A percentile compares a stretch with the other conserved stretches of the same genome.
phyloP scores from a whole-genome alignment of 345 rosid species.

The Iberis pinnata region DNA sequence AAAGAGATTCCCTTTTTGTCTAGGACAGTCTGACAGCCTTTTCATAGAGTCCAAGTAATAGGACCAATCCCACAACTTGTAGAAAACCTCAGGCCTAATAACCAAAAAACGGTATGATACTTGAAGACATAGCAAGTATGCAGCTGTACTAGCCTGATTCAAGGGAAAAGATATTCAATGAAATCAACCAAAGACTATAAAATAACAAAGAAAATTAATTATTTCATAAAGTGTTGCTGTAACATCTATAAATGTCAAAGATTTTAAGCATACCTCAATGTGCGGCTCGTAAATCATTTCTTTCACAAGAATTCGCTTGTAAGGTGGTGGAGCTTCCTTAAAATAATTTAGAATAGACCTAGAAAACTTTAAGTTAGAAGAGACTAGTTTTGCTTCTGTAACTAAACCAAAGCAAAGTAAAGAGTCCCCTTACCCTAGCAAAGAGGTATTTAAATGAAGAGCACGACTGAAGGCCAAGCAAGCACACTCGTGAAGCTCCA shows the following conservation, averaged over 20 bases:
- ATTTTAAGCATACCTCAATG: conserved; percentile 38
- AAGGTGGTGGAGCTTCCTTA: conserved; percentile 73
- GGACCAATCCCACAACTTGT: conserved; percentile 90
- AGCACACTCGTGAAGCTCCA: conserved; percentile 79
- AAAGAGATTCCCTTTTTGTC: conserved; percentile 14
- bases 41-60: conserved; percentile 57
- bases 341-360: conserved; percentile 71
- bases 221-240: not conserved
- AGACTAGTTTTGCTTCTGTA: not conserved
- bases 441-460: conserved; percentile 62
- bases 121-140: conserved; percentile 39
- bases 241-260: conserved; percentile 11
- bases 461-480: conserved; percentile 81
- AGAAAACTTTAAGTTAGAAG: conserved; percentile 20
- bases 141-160: conserved; percentile 42
- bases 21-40: conserved; percentile 23
- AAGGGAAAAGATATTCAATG: not conserved
- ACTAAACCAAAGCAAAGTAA: not conserved
- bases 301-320: conserved; percentile 47
- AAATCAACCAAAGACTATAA: conserved; percentile 2
- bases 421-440: conserved; percentile 45
- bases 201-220: not conserved
- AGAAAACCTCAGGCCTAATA: conserved; percentile 48
- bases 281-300: conserved; percentile 29
- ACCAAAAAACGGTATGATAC: conserved; percentile 63